A percentile compares a stretch with the other conserved stretches of the same genome.
Evolutionary conservation across 2,329 filamentous ascomycete genomes (phyloP).

Genomic region (Pestalotiopsis sp.): DNA sequence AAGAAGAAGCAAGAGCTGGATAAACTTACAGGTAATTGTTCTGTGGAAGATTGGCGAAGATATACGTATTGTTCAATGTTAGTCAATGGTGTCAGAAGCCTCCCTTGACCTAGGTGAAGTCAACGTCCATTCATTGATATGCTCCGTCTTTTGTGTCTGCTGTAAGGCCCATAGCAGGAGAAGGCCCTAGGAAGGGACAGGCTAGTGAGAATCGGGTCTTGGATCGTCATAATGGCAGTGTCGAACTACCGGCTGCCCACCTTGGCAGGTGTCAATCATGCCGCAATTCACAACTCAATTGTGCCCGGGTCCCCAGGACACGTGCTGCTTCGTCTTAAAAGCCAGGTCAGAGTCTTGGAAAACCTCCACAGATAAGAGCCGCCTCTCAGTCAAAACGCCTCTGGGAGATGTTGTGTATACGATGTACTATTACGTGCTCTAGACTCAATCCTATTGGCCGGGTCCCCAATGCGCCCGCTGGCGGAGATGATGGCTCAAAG

Average conservation of each 20-base stretch:
- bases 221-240: slow-evolving; percentile 12
- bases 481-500: slow-evolving; percentile 6
- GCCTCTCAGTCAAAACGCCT: neutral
- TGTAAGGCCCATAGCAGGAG: neutral
- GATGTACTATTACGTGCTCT: slow-evolving; percentile 10
- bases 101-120: slow-evolving; percentile 3
- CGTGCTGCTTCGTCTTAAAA: neutral
- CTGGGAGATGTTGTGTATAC: slow-evolving; percentile 8
- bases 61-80: neutral
- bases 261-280: slow-evolving; percentile 14
- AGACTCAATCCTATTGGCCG: slow-evolving; percentile 5
- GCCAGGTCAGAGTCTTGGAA: neutral
- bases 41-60: neutral
- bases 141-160: neutral
- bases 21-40: neutral
- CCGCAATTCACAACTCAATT: neutral
- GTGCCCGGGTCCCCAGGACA: neutral
- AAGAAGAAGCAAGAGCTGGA: neutral
- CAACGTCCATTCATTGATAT: neutral
- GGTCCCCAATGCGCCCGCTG: neutral
- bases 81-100: neutral
- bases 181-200: neutral
- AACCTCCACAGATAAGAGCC: slow-evolving; percentile 11
- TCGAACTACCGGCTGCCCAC: slow-evolving; percentile 12
- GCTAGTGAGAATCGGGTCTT: neutral